Conservation (phyloP, 495 filamentous ascomycete genomes). For the Mytilinidion resinicola region DNA sequence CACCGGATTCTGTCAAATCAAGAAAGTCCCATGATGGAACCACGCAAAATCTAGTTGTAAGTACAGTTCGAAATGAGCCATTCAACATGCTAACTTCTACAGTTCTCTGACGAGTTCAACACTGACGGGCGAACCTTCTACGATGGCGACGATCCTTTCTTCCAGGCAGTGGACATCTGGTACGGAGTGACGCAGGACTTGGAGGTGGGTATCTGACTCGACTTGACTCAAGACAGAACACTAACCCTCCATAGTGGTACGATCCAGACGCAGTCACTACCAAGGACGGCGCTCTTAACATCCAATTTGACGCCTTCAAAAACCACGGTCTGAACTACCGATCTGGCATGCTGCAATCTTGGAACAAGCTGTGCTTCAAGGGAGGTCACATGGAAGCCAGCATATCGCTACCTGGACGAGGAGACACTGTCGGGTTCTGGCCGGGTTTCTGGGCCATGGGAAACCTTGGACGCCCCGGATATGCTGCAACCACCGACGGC, state of each 20-base stretch:
- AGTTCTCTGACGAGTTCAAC: slow-evolving; percentile 80
- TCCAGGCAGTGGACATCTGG: slow-evolving; percentile 67
- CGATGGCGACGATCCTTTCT: slow-evolving; percentile 66
- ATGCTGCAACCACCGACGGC: slow-evolving; percentile 65
- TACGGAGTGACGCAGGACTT: slow-evolving; percentile 73
- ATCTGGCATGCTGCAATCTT: slow-evolving; percentile 77
- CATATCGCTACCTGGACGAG: slow-evolving; percentile 64
- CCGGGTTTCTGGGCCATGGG: slow-evolving; percentile 80
- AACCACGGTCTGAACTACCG: slow-evolving; percentile 66
- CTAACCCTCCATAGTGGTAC: slow-evolving; percentile 53
- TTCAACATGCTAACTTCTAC: neutral
- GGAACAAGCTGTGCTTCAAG: slow-evolving; percentile 76
- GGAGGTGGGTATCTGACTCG: slow-evolving; percentile 43
- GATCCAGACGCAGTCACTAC: slow-evolving; percentile 72
- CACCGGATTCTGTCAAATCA: slow-evolving; percentile 52
- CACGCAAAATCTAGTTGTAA: slow-evolving; percentile 58
- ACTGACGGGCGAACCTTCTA: slow-evolving; percentile 65
- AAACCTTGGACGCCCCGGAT: slow-evolving; percentile 64
- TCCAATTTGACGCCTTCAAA: slow-evolving; percentile 60
- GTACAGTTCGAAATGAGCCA: slow-evolving; percentile 14
- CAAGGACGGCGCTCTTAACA: slow-evolving; percentile 57
- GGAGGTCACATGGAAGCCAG: slow-evolving; percentile 72
- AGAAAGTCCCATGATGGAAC: slow-evolving; percentile 55
- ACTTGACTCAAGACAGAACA: neutral
- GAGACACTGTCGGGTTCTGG: slow-evolving; percentile 67